Evolutionary conservation across 2,329 filamentous ascomycete genomes (phyloP), one percentile per base, ranked within the genome.

Genomic region (Stachybotrys chartarum): DNA sequence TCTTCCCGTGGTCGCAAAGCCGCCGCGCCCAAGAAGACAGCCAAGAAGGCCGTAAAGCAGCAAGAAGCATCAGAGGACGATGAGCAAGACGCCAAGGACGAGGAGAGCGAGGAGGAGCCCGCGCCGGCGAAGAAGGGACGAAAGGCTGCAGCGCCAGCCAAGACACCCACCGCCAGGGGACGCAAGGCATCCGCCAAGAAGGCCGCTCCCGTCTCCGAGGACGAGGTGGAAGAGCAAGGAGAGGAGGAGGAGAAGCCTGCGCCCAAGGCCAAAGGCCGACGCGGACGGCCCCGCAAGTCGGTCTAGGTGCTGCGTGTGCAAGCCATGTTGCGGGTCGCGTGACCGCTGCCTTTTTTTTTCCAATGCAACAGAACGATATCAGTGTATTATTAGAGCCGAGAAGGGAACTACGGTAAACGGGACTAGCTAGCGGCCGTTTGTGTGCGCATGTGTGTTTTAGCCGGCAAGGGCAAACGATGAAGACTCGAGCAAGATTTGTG

Each of bases 241-340:
- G 63, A 65, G 1, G 64, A 66, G 51, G 61, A 61, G 24, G 63
- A 66, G 52, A 65, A 73, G 61, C 60, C 68, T 32, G 68, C 62
- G 6, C 61, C 69, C 12, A 74, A 69, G 63, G 59, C 66, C 48
- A 61, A 56, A 53, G 53, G 50, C 32, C 60, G 62, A 47, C 60
- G 66, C 16, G 62, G 65, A 47, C 66, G 68, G 30, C 55, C 65
- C 52, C 35, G 35, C 35, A 42, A 42, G 35, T 42, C 35, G 35
- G 35, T 14, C 35, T 42, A 42, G 14, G 35, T 42, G 35, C 35
- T 10, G 14, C 8, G 35, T 42, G 24, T 3, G 35, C 35, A 66
- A n/a, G 62, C 66, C 7, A 63, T 71, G 50, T 56, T 66, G 6
- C 62, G 67, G 42, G 61, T 71, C 16, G 66, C 68, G 0, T 71